Evolutionary conservation across 225 moss, liverwort and hornwort species (phyloP).

Genomic region (Sphagnum contortum): DNA sequence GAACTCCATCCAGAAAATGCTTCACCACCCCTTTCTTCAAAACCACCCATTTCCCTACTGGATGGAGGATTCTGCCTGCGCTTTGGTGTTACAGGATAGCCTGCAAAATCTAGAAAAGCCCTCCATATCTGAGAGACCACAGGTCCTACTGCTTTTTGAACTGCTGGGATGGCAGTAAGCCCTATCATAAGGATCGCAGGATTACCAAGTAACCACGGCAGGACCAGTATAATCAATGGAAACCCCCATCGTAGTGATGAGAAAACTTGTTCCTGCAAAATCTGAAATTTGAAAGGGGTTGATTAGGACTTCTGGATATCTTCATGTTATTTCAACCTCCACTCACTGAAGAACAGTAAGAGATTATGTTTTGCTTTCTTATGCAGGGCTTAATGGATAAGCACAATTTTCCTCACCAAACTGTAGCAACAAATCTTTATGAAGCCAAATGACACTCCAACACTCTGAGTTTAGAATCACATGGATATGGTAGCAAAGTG

Average conservation of each 20-base stretch:
- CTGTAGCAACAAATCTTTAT: too few species aligned
- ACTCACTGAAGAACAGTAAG: too few species aligned
- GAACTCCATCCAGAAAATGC: constrained; percentile 38
- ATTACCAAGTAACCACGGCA: constrained; percentile 51
- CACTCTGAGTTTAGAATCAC: too few species aligned
- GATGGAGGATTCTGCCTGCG: not conserved
- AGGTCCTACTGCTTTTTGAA: constrained; percentile 35
- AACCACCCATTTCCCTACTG: too few species aligned
- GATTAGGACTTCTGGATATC: too few species aligned
- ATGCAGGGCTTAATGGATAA: too few species aligned
- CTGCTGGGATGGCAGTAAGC: constrained; percentile 45
- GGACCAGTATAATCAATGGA: constrained; percentile 23
- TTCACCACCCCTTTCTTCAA: constrained; percentile 10
- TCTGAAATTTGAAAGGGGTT: constrained; percentile 1
- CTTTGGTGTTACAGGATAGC: constrained; percentile 12
- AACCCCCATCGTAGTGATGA: constrained; percentile 50
- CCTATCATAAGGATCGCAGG: constrained; percentile 41
- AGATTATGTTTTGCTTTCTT: too few species aligned
- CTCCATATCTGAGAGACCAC: constrained; percentile 33
- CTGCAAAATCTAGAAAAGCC: constrained; percentile 18
- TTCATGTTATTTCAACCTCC: too few species aligned
- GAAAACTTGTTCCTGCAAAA: constrained; percentile 43
- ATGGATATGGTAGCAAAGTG: too few species aligned
- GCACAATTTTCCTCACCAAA: too few species aligned
- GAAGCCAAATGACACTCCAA: too few species aligned